phyloP scores from a whole-genome alignment of 768 basidiomycete species.

The Boletus fagicola region DNA sequence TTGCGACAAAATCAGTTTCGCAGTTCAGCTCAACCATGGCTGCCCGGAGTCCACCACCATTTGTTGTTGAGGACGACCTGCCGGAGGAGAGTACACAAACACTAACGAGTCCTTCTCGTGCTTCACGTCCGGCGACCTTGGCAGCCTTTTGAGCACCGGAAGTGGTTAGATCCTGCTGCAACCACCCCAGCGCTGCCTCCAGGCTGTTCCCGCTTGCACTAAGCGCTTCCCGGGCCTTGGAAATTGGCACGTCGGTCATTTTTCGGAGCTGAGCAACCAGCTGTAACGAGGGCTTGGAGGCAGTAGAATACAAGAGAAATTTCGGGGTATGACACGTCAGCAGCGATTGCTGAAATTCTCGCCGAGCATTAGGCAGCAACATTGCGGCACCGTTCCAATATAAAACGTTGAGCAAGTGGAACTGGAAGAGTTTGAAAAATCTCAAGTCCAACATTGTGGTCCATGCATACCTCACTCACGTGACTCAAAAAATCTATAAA shows the following conservation, averaged over 20 bases:
- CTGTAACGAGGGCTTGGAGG: constrained; percentile 60
- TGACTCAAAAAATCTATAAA: constrained; percentile 19
- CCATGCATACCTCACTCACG: constrained; percentile 18
- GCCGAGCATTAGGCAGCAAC: constrained; percentile 12
- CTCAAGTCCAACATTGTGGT: too few relatives aligned
- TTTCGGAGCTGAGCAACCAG: constrained; percentile 87
- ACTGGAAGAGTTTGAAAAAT: not conserved
- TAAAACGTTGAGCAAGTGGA: not conserved
- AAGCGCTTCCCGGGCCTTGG: constrained; percentile 88
- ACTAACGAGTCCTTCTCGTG: constrained; percentile 78
- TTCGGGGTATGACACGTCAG: not conserved
- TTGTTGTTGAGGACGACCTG: constrained; percentile 36
- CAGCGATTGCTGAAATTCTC: not conserved
- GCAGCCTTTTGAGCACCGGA: constrained; percentile 79
- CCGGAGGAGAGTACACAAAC: constrained; percentile 73
- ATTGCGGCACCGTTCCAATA: constrained; percentile 9
- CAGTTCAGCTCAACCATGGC: constrained; percentile 92
- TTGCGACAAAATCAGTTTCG: constrained; percentile 95
- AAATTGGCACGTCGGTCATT: constrained; percentile 75
- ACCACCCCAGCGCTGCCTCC: constrained; percentile 72
- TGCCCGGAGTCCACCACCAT: constrained; percentile 58
- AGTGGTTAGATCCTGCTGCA: constrained; percentile 66
- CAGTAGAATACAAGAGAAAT: constrained; percentile 49
- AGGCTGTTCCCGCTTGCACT: constrained; percentile 70
- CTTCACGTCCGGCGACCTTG: constrained; percentile 73